Base-by-base conservation (phyloP, 1,139 yeast species). In the Meyerozyma elateridarum region DNA sequence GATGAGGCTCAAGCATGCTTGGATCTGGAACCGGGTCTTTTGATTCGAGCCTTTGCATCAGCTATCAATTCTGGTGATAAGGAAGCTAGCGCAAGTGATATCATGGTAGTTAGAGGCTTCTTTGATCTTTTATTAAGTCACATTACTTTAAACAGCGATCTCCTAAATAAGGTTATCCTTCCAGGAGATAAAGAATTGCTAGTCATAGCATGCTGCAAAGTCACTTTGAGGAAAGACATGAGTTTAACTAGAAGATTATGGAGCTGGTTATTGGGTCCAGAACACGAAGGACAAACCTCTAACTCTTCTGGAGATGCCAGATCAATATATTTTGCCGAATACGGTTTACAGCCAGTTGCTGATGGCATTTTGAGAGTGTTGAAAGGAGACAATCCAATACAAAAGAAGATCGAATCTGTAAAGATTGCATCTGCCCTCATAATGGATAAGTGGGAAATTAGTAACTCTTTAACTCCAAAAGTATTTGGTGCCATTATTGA, bases 381-480 rank as follows among this genome's bases (percentile, higher is more conserved):
- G 1, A 40, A 63, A 2, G 61, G 66, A 1, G 52, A 54, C 4
- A 45, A 53, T 1, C 36, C 39, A 0, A 37, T 37, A 15, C 44
- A 46, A 8, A 54, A 61, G 17, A 62, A 68, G 25, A 60, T 70
- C 2, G 70, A 70, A 22, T 79, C 85, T 0, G 76, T 77, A 43
- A 76, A 70, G 36, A 77, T 88, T 7, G 68, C 85, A 2, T 61
- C 80, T 17, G 52, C 64, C 4, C 74, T 93, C 5, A 68, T 88
- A 5, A 75, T 88, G 77, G 97, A 91, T 50, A 74, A 87, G 42
- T 91, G 97, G 97, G 97, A 91, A 54, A 79, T 91, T 22, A 91
- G 95, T 9, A 76, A 79, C 15, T 55, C 71, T 17, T 63, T 89
- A 1, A 76, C 88, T 0, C 93, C 95, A 0, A 56, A 60, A 19